Evolutionary conservation across 192 early-diverging fungal genomes (phyloP).

Genomic region (Umbelopsis sp.): DNA sequence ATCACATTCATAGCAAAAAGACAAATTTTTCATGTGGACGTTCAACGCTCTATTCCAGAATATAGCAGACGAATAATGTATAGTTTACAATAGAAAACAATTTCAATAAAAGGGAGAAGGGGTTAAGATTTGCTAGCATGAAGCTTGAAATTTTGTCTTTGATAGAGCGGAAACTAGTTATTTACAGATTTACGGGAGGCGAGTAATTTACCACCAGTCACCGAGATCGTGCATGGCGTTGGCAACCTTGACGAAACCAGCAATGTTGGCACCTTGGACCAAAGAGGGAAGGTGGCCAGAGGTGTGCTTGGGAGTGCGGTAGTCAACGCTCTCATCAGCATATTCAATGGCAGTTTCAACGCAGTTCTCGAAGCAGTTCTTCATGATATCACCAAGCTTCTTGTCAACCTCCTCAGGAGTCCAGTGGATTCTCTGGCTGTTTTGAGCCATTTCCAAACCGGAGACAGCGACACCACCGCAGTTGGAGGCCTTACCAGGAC

Average conservation of each 20-base stretch:
- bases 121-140: not conserved
- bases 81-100: constrained; percentile 13
- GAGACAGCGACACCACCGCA: constrained; percentile 58
- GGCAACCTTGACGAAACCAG: constrained; percentile 59
- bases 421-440: constrained; percentile 58
- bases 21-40: not conserved
- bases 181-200: not conserved
- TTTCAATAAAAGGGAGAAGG: not conserved
- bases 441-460: constrained; percentile 62
- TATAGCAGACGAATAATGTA: not conserved
- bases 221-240: constrained; percentile 56
- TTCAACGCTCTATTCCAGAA: constrained; percentile 15
- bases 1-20: not conserved
- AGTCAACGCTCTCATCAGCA: constrained; percentile 19
- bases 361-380: constrained; percentile 58
- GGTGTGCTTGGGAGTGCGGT: constrained; percentile 10
- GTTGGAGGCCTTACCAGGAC: constrained; percentile 59
- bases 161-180: constrained; percentile 3
- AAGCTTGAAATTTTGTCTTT: not conserved
- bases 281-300: constrained; percentile 4
- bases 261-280: constrained; percentile 55
- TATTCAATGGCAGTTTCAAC: constrained; percentile 47
- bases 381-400: constrained; percentile 55
- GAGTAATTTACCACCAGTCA: constrained; percentile 22
- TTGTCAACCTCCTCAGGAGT: constrained; percentile 52